These are phyloP conservation scores for Hyphopichia homilentoma DNA, from an alignment of 805 yeast species.

Conservation along the genomic window DNA sequence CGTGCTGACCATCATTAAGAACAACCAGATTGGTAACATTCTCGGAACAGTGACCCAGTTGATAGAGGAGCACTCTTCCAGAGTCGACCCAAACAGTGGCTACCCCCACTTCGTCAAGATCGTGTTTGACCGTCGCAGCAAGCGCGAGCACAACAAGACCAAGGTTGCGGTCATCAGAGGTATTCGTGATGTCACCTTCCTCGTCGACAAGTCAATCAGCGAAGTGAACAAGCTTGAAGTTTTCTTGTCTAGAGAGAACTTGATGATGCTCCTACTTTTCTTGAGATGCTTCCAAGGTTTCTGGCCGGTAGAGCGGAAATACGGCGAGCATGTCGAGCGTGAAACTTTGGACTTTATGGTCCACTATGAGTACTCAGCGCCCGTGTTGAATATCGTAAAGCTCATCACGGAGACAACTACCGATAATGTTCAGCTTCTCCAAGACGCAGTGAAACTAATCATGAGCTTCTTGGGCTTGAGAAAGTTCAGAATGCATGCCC, in stretches of 20 bases:
- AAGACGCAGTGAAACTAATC: constrained; percentile 29
- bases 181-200: constrained; percentile 23
- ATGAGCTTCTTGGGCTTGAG: constrained; percentile 26
- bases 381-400: constrained; percentile 40
- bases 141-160: constrained; percentile 17
- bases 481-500: constrained; percentile 16
- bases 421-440: constrained; percentile 12
- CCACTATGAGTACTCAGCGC: constrained; percentile 47
- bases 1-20: constrained; percentile 37
- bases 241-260: constrained; percentile 31
- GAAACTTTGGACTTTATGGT: constrained; percentile 50
- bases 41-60: constrained; percentile 45
- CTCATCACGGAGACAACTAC: constrained; percentile 20
- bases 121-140: constrained; percentile 10
- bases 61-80: constrained; percentile 39
- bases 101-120: constrained; percentile 26
- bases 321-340: constrained; percentile 65
- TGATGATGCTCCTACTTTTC: constrained; percentile 43
- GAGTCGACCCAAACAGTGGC: constrained; percentile 31
- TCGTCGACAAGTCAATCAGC: constrained; percentile 20
- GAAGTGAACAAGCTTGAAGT: constrained; percentile 10
- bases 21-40: constrained; percentile 39
- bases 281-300: constrained; percentile 56
- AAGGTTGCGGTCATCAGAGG: constrained; percentile 29
- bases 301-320: constrained; percentile 52